Percentiles rank a stretch among this genome's conserved stretches.
phyloP scores from a whole-genome alignment of 345 rosid species.

The Rhodamnia argentea region DNA sequence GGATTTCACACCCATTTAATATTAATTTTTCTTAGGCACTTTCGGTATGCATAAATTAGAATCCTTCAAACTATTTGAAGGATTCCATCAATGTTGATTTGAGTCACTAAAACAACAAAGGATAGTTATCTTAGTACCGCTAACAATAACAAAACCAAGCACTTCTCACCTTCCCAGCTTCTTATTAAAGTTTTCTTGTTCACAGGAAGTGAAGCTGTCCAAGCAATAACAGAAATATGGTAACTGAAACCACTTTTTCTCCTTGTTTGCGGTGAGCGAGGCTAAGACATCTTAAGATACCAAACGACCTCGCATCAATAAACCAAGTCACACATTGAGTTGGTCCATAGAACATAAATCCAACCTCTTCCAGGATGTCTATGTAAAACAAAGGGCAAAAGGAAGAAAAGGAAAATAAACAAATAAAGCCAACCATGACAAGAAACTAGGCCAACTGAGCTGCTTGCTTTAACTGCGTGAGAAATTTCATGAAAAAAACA shows the following conservation, averaged over 20 bases:
- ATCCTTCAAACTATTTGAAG: too few species aligned
- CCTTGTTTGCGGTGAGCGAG: not conserved
- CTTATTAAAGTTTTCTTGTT: too few species aligned
- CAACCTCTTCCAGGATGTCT: not conserved
- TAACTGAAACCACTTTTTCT: not conserved
- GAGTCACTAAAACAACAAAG: not conserved
- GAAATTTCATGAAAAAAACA: not conserved
- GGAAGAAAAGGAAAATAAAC: not conserved
- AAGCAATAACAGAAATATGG: not conserved
- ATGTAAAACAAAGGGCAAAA: not conserved
- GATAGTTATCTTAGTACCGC: not conserved
- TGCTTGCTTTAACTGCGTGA: not conserved
- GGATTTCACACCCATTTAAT: not conserved
- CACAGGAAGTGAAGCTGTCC: not conserved
- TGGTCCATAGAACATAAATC: not conserved
- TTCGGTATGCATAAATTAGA: not conserved
- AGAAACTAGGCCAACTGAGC: not conserved
- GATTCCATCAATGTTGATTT: not conserved
- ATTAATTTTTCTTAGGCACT: not conserved
- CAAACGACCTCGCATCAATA: not conserved
- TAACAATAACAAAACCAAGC: not conserved
- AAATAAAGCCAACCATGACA: not conserved
- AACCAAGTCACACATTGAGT: not conserved
- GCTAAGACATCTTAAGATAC: not conserved
- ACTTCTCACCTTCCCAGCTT: not conserved